Percentiles rank a stretch among this genome's conserved stretches.
Evolutionary conservation across 139 green algal species (phyloP).

Genomic region (Astrephomene gubernaculifera): DNA sequence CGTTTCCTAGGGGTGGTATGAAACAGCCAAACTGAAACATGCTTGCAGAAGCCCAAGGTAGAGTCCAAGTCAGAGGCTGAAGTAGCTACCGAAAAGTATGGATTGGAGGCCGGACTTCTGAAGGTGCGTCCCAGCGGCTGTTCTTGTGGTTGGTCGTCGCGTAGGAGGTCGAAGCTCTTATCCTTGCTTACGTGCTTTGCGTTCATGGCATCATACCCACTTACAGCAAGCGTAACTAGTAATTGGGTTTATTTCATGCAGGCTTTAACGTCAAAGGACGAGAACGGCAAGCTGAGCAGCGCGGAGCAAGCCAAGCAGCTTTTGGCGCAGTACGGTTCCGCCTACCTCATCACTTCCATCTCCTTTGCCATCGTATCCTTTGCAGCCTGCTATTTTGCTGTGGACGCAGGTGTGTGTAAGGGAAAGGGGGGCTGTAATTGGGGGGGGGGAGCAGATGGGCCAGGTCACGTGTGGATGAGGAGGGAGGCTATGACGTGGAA

Average conservation of each 20-base stretch:
- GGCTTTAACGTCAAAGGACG: constrained; percentile 78
- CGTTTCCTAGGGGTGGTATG: no score
- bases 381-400: constrained; percentile 88
- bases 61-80: constrained; percentile 48
- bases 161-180: no score
- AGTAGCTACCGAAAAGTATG: constrained; percentile 86
- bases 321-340: constrained; percentile 92
- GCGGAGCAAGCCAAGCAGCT: constrained; percentile 91
- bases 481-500: no score
- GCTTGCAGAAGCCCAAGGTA: constrained; percentile 25
- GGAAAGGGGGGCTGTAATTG: background rate
- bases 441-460: background rate
- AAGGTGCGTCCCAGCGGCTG: no score
- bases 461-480: no score
- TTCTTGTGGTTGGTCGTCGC: no score
- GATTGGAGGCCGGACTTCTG: constrained; percentile 90
- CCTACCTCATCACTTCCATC: constrained; percentile 98
- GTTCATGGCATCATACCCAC: no score
- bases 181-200: no score
- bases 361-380: constrained; percentile 97
- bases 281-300: constrained; percentile 46
- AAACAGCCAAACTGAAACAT: no score
- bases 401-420: constrained; percentile 73
- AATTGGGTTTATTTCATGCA: no score
- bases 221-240: no score